Base-by-base conservation (phyloP, 768 basidiomycete genomes). In the Rhizopogon vinicolor region DNA sequence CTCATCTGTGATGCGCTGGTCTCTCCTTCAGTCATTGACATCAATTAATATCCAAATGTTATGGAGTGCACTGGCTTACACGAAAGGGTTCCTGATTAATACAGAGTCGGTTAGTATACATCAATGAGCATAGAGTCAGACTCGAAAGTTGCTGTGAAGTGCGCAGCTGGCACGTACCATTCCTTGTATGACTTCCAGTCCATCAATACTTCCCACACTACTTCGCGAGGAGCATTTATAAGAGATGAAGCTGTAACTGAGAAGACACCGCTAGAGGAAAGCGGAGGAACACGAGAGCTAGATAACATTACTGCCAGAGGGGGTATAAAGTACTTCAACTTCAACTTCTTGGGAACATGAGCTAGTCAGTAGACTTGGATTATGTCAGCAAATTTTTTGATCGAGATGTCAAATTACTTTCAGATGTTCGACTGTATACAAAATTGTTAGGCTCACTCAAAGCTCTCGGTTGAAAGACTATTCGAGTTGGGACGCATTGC, bases 101-200 rank as follows among this genome's bases (percentile, higher is more conserved):
- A 16, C 25, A 28, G 16, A 14, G 37, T 44, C 22, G 8, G 53
- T 57, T 54, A 44, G 37, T 41, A 25, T 42, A 46, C 49, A 22
- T 56, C 39, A 46, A 41, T 53, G 13, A 44, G 18, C 18, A 31
- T 4, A 25, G 25, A 46, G 1, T 39, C 31, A 29, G 41, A 54
- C 61, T 55, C 4, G 10, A 33, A 28, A 6, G 16, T 44, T 33
- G 19, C 31, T 35, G 43, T 19, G 33, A 43, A 44, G 44, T 13
- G 37, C 9, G 37, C 33, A 49, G 33, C 25, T 25, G 25, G 3
- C 25, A 25, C 48, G 63, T 65, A 84, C 87, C 87, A 90, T 69
- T 84, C 73, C 16, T 72, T 72, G 60, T 89, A 89, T 5, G 78
- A 75, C 2, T 70, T 64, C 68, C 89, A 88, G 65, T 87, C 84